Percentiles rank a stretch among this genome's conserved stretches.
These are phyloP conservation scores for Lunasporangiospora selenospora DNA, from an alignment of 192 early-diverging fungal genomes.

Conservation along the genomic window DNA sequence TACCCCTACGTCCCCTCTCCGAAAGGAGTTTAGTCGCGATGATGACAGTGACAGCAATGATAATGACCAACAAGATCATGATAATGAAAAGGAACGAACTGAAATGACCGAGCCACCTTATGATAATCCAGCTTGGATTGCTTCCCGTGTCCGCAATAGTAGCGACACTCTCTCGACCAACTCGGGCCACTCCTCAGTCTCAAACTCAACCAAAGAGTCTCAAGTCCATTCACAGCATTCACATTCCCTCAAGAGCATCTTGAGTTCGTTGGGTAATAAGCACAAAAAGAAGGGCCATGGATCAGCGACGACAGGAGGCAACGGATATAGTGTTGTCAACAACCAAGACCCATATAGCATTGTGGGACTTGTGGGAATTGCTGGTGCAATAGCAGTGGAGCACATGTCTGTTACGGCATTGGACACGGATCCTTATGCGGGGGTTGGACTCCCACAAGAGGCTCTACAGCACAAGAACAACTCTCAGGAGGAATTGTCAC, in stretches of 20 bases:
- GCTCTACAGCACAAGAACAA: too few species aligned
- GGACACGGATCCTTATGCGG: slow-evolving; percentile 1
- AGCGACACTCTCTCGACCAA: slow-evolving; percentile 12
- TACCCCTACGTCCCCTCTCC: slow-evolving; percentile 15
- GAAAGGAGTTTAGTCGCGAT: slow-evolving; percentile 10
- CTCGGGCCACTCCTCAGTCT: slow-evolving; percentile 2
- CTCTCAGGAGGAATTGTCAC: too few species aligned
- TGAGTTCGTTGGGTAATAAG: slow-evolving; percentile 16
- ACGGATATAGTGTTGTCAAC: too few species aligned
- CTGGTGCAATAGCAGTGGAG: not conserved
- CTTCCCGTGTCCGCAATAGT: slow-evolving; percentile 2
- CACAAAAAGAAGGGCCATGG: slow-evolving; percentile 3
- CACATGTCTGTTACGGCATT: not conserved
- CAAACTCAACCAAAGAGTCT: not conserved
- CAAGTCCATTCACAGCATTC: not conserved
- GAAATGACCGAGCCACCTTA: too few species aligned
- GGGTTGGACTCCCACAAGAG: too few species aligned
- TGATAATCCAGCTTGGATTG: too few species aligned
- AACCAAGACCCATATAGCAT: not conserved
- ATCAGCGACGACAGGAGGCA: not conserved
- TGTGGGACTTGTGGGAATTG: not conserved
- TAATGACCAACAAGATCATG: too few species aligned
- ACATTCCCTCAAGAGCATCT: slow-evolving; percentile 13
- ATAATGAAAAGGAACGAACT: too few species aligned
- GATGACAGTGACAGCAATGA: not conserved